Evolutionary conservation across 805 yeast genomes (phyloP).

Genomic region (Barnettozyma botsteinii): DNA sequence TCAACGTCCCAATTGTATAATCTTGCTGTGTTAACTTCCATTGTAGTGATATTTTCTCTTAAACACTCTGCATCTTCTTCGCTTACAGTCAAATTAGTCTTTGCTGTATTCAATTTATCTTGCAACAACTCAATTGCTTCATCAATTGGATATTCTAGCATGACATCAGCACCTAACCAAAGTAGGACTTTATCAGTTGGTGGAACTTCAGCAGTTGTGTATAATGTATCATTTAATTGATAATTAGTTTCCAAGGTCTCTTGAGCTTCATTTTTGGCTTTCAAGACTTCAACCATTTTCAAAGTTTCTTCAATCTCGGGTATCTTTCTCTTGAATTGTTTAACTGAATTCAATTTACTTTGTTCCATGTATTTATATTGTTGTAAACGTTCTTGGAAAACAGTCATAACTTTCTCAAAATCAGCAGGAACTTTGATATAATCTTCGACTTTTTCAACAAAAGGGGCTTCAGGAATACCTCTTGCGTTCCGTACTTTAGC

Average conservation of each 20-base stretch:
- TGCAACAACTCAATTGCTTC: conserved; percentile 76
- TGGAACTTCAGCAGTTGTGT: conserved; percentile 71
- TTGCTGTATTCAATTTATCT: conserved; percentile 57
- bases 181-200: conserved; percentile 64
- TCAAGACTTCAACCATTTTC: conserved; percentile 59
- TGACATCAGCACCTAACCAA: conserved; percentile 98
- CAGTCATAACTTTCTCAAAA: conserved; percentile 60
- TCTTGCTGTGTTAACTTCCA: conserved; percentile 97
- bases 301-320: conserved; percentile 92
- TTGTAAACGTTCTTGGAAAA: conserved; percentile 81
- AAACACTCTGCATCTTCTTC: conserved; percentile 81
- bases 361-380: conserved; percentile 82
- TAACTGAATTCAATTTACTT: conserved; percentile 34
- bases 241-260: conserved; percentile 66
- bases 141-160: conserved; percentile 88
- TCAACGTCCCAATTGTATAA: conserved; percentile 86
- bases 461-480: conserved; percentile 96
- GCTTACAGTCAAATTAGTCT: conserved; percentile 51
- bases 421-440: conserved; percentile 64
- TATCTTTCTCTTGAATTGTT: conserved; percentile 55
- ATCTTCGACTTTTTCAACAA: conserved; percentile 76
- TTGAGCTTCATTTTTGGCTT: conserved; percentile 37
- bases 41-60: conserved; percentile 88
- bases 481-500: conserved; percentile 59
- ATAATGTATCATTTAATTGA: conserved; percentile 89